Evolutionary conservation across 202 grass and related monocot genomes (phyloP), one percentile per base, ranked within the genome.

Genomic region (Bolboschoenoplectus hybrid): DNA sequence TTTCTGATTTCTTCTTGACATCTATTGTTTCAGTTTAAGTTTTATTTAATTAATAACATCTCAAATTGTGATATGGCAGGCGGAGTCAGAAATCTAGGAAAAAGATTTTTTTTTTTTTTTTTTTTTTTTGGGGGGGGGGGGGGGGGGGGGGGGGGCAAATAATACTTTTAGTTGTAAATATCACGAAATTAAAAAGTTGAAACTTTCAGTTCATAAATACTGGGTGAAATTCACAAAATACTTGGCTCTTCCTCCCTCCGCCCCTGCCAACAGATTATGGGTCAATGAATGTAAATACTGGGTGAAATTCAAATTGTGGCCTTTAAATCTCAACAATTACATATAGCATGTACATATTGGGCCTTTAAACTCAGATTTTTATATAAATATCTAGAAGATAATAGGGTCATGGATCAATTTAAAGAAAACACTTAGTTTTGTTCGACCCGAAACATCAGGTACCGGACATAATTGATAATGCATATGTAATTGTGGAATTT

Each of bases 381-480:
- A 26, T 26, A 26, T 26, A 76, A 76, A 49, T 41, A 80, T 41
- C 16, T 80, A 60, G 38, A 80, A 80, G 7, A 80, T 57, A 80
- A 10, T 80, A 60, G 7, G 0, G 41, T 57, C n/a, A 6, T 78
- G 13, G 47, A 77, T 14, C 26, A 53, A 12, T 16, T 35, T 56
- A 12, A 78, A 17, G 19, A 56, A 39, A 78, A 56, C 1, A 51
- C 46, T 72, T 36, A 16, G 51, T 56, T 77, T 56, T 77, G 53
- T 60, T 60, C 19, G 36, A 60, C 14, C 19, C 47, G 47, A 60
- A 60, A 41, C 36, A 80, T 79, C 87, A 98, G 95, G 95, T 98
- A 9, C 95, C 95, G 8, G 93, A 95, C 90, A 98, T 98, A 81
- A 98, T 98, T 61, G 95, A 98, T 86, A 98, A 98, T 89, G 95